Base-by-base conservation (phyloP, 2,329 filamentous ascomycete species). In the Bimuria novae-zelandiae region DNA sequence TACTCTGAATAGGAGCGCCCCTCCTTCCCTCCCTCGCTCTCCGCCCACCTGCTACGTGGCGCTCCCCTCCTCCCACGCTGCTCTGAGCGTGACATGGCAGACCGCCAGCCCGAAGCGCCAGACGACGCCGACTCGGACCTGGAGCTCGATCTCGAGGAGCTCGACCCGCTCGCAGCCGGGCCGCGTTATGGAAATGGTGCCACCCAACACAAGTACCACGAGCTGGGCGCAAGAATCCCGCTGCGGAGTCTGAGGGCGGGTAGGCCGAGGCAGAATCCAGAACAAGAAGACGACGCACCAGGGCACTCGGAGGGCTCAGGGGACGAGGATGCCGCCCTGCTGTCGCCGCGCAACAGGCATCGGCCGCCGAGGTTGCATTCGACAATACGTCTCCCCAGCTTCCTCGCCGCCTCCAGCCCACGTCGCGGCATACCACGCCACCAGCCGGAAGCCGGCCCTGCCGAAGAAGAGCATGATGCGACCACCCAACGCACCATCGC, bases 131-230 rank as follows among this genome's bases (percentile, higher is more conserved):
- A 92, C 71, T 90, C 87, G 44, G 89, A 93, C 71, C 84, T 88
- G 63, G 87, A 90, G 58, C 80, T 94, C 66, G 88, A 92, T 65
- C 82, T 91, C 62, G 83, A 90, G 67, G 90, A 93, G 79, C 85
- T 94, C 61, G 89, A 92, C 69, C 89, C 89, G 50, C 69, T 69
- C 52, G 57, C 64, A 39, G 56, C 68, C 10, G 56, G 62, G 32
- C n/a, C n/a, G n/a, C n/a, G n/a, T n/a, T n/a, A n/a, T n/a, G n/a
- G n/a, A n/a, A n/a, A n/a, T n/a, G n/a, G n/a, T n/a, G n/a, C n/a
- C n/a, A n/a, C n/a, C n/a, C n/a, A n/a, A n/a, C n/a, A n/a, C n/a
- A n/a, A n/a, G n/a, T 71, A 68, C 49, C 69, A 72, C 52, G 76
- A 79, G 60, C 74, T 77, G 45, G 74, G 73, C 54, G 80, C 76